Base-by-base conservation (phyloP, 108 stramenopile species). In the Skeletonema menzelii region DNA sequence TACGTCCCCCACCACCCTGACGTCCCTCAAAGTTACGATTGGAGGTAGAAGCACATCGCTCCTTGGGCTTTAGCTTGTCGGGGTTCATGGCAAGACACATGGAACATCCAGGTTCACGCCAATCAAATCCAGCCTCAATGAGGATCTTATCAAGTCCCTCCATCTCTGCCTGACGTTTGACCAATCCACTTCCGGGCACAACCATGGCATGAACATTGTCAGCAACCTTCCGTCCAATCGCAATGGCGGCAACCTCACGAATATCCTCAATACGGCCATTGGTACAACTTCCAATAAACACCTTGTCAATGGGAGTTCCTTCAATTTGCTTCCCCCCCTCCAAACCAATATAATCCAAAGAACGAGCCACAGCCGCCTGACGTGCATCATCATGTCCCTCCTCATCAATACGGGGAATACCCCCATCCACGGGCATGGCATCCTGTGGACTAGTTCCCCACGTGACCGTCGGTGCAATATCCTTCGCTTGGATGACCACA, bases 21-120 rank as follows among this genome's bases (percentile, higher is more conserved):
- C 97, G 88, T 37, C 97, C 97, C 81, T 97, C 97, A 69, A 97
- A 97, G 89, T 97, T 97, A 47, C 97, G 89, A 72, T 97, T 97
- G 46, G 95, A 95, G 22, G 97, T 97, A 26, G 94, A 95, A 7
- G 97, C 97, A 75, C 97, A 97, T 8, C 97, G 86, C 64, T 97
- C 92, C 82, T 92, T 70, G 22, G 97, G 95, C 69, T 92, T 90
- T 28, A 97, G 86, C 74, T 96, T 95, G 70, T 97, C 97, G 38
- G 95, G 77, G 63, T 97, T 97, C 97, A 97, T 97, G 28, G 95
- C 97, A 58, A 97, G 87, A 69, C 97, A 97, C 97, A 97, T 97
- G 79, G 82, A 84, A 82, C 97, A 96, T 71, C 97, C 95, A n/a
- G 95, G 95, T 82, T 96, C 97, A 31, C 95, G 85, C 91, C 92